Conservation (phyloP, 305 asterid species). For the Striga hermonthica region DNA sequence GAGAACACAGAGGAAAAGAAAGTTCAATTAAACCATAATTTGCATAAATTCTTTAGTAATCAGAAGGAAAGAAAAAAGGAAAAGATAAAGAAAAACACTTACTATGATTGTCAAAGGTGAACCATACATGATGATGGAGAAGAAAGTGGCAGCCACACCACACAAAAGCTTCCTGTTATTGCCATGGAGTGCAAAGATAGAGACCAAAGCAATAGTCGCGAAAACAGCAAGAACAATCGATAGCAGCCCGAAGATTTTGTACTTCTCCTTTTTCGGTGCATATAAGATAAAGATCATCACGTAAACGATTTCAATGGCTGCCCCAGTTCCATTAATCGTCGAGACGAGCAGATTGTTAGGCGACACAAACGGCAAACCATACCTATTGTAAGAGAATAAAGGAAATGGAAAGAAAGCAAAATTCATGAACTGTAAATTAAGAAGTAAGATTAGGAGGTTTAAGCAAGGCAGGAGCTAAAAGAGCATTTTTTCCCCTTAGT, state of each 20-base stretch:
- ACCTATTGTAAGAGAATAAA: slow-evolving; percentile 44
- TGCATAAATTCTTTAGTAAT: no score
- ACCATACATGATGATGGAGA: slow-evolving; percentile 80
- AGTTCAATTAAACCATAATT: no score
- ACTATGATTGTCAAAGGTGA: slow-evolving; percentile 77
- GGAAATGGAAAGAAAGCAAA: not conserved
- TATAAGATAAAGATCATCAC: slow-evolving; percentile 54
- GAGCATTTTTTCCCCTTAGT: no score
- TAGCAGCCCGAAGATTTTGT: slow-evolving; percentile 50
- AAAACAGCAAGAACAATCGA: slow-evolving; percentile 42
- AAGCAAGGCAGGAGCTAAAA: no score
- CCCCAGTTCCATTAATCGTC: slow-evolving; percentile 64
- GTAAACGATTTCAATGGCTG: slow-evolving; percentile 52
- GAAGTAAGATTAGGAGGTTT: no score
- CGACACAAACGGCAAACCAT: slow-evolving; percentile 76
- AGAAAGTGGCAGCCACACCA: slow-evolving; percentile 62
- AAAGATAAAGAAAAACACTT: no score
- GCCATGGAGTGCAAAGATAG: slow-evolving; percentile 61
- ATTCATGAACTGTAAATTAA: not conserved
- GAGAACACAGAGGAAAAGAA: no score
- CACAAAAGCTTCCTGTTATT: slow-evolving; percentile 56
- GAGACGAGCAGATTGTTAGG: slow-evolving; percentile 68
- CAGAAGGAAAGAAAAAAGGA: no score
- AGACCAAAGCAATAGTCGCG: slow-evolving; percentile 46
- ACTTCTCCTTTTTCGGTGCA: slow-evolving; percentile 64